phyloP scores from a whole-genome alignment of 495 filamentous ascomycete genomes.

The Amorphotheca resinae region DNA sequence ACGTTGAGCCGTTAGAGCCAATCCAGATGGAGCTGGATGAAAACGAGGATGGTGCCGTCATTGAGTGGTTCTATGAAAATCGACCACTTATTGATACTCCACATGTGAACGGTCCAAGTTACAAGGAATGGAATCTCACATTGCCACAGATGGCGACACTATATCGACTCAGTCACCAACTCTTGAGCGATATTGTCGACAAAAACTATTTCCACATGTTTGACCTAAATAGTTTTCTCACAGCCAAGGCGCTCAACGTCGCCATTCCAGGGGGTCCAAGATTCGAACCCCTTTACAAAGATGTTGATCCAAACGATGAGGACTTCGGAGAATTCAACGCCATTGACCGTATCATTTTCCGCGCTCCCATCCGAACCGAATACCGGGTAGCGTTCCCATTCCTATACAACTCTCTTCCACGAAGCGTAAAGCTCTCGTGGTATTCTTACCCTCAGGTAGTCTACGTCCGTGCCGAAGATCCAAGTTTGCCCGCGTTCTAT shows the following conservation, averaged over 20 bases:
- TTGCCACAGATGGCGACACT: conserved; percentile 94
- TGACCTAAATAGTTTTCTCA: conserved; percentile 87
- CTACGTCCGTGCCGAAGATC: conserved; percentile 80
- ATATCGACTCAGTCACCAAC: conserved; percentile 80
- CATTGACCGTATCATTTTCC: conserved; percentile 98
- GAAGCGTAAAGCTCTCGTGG: conserved; percentile 88
- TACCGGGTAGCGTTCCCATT: conserved; percentile 90
- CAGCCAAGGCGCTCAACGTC: conserved; percentile 94
- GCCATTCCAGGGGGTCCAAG: conserved; percentile 93
- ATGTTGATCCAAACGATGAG: conserved; percentile 97
- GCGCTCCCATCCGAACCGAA: conserved; percentile 88
- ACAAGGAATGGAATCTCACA: conserved; percentile 89
- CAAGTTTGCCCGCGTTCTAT: conserved; percentile 79
- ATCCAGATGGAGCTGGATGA: conserved; percentile 99
- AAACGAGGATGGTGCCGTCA: conserved; percentile 80
- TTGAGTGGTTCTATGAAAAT: conserved; percentile 97
- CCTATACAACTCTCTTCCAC: conserved; percentile 90
- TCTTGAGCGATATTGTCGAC: conserved; percentile 87
- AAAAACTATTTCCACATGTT: conserved; percentile 99
- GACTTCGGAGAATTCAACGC: conserved; percentile 99
- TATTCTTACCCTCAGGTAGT: conserved; percentile 90
- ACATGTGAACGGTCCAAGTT: conserved; percentile 94
- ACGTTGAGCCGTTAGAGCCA: conserved; percentile 93
- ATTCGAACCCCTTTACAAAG: conserved; percentile 97
- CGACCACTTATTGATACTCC: conserved; percentile 80